These are phyloP conservation scores for Alternaria brassicae DNA, from an alignment of 2,329 filamentous ascomycete species.

Conservation along the genomic window DNA sequence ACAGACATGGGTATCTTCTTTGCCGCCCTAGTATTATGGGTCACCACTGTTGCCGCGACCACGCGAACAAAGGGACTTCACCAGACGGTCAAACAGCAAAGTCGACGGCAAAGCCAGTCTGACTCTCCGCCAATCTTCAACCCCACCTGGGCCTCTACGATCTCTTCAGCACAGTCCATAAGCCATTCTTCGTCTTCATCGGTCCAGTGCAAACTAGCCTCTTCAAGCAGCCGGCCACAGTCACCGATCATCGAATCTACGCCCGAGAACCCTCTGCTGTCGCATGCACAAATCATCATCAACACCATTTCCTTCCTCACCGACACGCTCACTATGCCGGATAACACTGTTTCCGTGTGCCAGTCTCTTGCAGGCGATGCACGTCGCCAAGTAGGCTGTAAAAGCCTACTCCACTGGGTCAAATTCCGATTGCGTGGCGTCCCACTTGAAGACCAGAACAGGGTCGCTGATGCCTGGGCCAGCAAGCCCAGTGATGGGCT, in stretches of 20 bases:
- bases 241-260: slow-evolving; percentile 25
- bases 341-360: slow-evolving; percentile 18
- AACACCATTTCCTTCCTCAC: slow-evolving; percentile 37
- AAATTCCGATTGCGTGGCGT: slow-evolving; percentile 39
- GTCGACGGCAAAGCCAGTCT: slow-evolving; percentile 23
- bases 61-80: slow-evolving; percentile 24
- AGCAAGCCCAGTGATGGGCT: slow-evolving; percentile 27
- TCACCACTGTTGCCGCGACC: slow-evolving; percentile 38
- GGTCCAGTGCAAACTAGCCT: neutral
- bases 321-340: slow-evolving; percentile 26
- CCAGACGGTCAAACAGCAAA: slow-evolving; percentile 7
- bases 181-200: neutral
- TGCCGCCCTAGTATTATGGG: slow-evolving; percentile 48
- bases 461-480: slow-evolving; percentile 15
- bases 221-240: slow-evolving; percentile 6
- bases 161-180: neutral
- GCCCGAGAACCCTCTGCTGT: slow-evolving; percentile 16
- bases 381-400: slow-evolving; percentile 40
- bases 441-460: slow-evolving; percentile 23
- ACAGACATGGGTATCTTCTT: slow-evolving; percentile 47
- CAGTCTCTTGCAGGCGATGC: slow-evolving; percentile 30
- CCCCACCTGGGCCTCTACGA: slow-evolving; percentile 10
- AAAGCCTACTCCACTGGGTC: slow-evolving; percentile 42
- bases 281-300: slow-evolving; percentile 29
- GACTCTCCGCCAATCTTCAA: slow-evolving; percentile 10